phyloP scores from a whole-genome alignment of 768 basidiomycete genomes.

The Boletales sp. region DNA sequence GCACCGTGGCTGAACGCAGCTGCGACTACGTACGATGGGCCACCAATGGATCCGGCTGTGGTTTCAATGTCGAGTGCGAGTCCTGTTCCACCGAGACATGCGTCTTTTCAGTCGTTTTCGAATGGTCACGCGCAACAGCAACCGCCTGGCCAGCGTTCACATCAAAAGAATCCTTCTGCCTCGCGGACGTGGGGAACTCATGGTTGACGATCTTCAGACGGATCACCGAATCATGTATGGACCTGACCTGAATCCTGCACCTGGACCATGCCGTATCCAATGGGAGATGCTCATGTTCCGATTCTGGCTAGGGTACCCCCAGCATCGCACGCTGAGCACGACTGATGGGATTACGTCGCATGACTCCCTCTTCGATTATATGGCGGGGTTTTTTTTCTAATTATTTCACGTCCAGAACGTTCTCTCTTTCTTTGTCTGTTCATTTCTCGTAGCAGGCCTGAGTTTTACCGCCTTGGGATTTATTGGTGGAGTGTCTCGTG shows the following conservation, averaged over 20 bases:
- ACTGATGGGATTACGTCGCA: too few species aligned
- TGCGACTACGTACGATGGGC: neutral
- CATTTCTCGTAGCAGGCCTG: neutral
- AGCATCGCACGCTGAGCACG: too few species aligned
- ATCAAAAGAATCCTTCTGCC: constrained; percentile 16
- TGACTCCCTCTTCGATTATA: neutral
- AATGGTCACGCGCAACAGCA: constrained; percentile 12
- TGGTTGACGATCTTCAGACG: constrained; percentile 9
- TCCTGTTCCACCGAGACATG: neutral
- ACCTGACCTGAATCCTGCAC: too few species aligned
- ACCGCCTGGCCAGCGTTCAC: constrained; percentile 14
- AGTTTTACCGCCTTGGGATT: neutral
- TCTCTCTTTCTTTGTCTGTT: neutral
- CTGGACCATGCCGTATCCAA: too few species aligned
- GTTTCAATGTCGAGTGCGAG: constrained; percentile 9
- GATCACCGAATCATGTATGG: too few species aligned
- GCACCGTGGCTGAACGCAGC: constrained; percentile 6
- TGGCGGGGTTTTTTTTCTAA: neutral
- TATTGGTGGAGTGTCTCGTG: constrained; percentile 1
- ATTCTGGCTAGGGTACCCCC: neutral
- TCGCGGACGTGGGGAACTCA: constrained; percentile 24
- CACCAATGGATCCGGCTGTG: constrained; percentile 23
- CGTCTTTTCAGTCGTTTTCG: constrained; percentile 12
- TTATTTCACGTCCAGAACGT: neutral
- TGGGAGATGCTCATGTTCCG: constrained; percentile 2